These are phyloP conservation scores for Septoria linicola DNA, from an alignment of 2,329 filamentous ascomycete species.

Conservation along the genomic window DNA sequence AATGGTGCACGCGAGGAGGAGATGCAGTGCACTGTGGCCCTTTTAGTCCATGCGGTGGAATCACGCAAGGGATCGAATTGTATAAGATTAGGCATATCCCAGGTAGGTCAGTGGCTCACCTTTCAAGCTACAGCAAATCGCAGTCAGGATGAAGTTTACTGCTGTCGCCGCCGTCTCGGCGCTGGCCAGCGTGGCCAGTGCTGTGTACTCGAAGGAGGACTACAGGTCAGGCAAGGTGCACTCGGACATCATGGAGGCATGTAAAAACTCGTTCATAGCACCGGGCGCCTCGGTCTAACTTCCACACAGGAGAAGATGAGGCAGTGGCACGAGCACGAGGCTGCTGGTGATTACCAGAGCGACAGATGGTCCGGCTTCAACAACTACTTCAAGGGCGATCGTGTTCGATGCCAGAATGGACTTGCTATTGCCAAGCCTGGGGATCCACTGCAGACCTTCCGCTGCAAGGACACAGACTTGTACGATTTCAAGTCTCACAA, in stretches of 20 bases:
- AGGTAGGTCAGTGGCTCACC: not conserved
- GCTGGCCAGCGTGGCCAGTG: conserved; percentile 22
- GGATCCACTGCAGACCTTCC: conserved; percentile 50
- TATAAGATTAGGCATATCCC: conserved; percentile 4
- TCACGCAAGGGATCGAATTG: not conserved
- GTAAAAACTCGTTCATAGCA: conserved; percentile 14
- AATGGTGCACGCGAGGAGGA: conserved; percentile 1
- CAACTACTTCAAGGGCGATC: conserved; percentile 19
- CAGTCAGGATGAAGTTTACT: conserved; percentile 24
- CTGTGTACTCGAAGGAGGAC: conserved; percentile 21
- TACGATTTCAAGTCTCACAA: conserved; percentile 58
- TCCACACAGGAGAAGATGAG: conserved; percentile 5
- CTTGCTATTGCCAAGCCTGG: conserved; percentile 48
- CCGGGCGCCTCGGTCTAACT: not conserved
- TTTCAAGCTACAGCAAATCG: not conserved
- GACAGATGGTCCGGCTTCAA: conserved; percentile 11
- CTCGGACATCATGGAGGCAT: conserved; percentile 20
- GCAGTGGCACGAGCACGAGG: conserved; percentile 29
- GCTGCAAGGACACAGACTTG: conserved; percentile 22
- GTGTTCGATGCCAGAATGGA: conserved; percentile 43
- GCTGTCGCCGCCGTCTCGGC: conserved; percentile 20
- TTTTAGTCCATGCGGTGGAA: not conserved
- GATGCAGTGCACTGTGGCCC: not conserved
- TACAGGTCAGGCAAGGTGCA: conserved; percentile 24
- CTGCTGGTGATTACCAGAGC: conserved; percentile 28